Percentiles rank a stretch among this genome's conserved stretches.
Evolutionary conservation across 805 yeast genomes (phyloP).

Genomic region (Komagataella ulmi): DNA sequence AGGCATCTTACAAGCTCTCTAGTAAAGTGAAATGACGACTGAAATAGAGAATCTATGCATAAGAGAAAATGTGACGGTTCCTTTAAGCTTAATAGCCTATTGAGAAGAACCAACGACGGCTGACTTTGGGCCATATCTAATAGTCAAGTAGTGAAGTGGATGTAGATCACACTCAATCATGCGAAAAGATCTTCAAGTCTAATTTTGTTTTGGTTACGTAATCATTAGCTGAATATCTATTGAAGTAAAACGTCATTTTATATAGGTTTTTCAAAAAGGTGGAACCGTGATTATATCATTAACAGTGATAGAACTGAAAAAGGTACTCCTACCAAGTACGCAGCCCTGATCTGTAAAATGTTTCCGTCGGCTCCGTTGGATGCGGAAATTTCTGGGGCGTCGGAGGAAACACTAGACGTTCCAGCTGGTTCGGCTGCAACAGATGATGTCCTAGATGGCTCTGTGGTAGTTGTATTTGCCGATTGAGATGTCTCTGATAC

Average conservation of each 20-base stretch:
- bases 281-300: background rate
- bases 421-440: background rate
- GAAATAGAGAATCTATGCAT: slow-evolving; percentile 55
- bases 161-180: no score
- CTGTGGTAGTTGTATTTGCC: background rate
- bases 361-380: background rate
- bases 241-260: background rate
- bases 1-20: slow-evolving; percentile 40
- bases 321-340: background rate
- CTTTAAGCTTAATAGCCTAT: slow-evolving; percentile 51
- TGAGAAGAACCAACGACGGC: slow-evolving; percentile 38
- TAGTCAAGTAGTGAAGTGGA: background rate
- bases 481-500: background rate
- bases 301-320: background rate
- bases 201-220: background rate
- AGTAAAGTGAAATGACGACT: slow-evolving; percentile 45
- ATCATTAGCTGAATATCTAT: background rate
- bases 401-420: background rate
- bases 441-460: background rate
- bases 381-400: background rate
- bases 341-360: background rate
- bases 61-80: slow-evolving; percentile 68
- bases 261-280: background rate
- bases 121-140: slow-evolving; percentile 5
- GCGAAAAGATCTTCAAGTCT: no score